phyloP scores from a whole-genome alignment of 2,329 filamentous ascomycete species.

The Penicillium paneum region DNA sequence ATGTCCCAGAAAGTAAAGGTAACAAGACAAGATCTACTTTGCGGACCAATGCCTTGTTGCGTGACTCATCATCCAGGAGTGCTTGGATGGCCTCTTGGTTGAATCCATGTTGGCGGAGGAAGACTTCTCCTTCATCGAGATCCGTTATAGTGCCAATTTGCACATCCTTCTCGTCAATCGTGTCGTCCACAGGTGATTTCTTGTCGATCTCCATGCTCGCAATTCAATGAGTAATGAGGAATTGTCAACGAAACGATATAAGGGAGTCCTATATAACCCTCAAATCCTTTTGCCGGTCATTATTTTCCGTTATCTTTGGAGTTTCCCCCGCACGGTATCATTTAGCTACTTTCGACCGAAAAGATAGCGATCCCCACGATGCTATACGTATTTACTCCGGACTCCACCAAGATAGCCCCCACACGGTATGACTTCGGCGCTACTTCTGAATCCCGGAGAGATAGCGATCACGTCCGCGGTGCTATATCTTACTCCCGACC shows the following conservation, averaged over 20 bases:
- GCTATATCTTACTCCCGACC: slow-evolving; percentile 3
- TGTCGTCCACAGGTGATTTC: slow-evolving; percentile 1
- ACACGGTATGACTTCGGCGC: slow-evolving; percentile 16
- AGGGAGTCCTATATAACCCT: neutral
- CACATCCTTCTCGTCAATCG: slow-evolving; percentile 17
- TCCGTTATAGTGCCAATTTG: slow-evolving; percentile 28
- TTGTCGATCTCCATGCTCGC: slow-evolving; percentile 8
- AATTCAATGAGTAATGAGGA: neutral
- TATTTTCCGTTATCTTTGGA: slow-evolving; percentile 7
- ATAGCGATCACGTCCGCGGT: neutral
- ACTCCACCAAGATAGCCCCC: slow-evolving; percentile 8
- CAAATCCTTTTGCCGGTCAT: neutral
- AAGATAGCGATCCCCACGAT: slow-evolving; percentile 4
- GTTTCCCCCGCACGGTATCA: slow-evolving; percentile 18
- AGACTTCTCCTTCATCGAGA: slow-evolving; percentile 50
- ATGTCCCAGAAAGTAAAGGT: slow-evolving; percentile 47
- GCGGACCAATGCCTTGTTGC: slow-evolving; percentile 32
- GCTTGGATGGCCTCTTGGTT: slow-evolving; percentile 43
- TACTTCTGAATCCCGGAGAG: slow-evolving; percentile 11
- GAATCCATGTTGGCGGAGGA: slow-evolving; percentile 50
- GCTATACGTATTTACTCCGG: neutral
- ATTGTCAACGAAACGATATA: neutral
- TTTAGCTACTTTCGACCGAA: slow-evolving; percentile 13
- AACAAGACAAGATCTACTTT: slow-evolving; percentile 53
- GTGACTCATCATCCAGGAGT: slow-evolving; percentile 44